Base-by-base conservation (phyloP, 495 filamentous ascomycete species). In the Trichoderma orchidacearum region DNA sequence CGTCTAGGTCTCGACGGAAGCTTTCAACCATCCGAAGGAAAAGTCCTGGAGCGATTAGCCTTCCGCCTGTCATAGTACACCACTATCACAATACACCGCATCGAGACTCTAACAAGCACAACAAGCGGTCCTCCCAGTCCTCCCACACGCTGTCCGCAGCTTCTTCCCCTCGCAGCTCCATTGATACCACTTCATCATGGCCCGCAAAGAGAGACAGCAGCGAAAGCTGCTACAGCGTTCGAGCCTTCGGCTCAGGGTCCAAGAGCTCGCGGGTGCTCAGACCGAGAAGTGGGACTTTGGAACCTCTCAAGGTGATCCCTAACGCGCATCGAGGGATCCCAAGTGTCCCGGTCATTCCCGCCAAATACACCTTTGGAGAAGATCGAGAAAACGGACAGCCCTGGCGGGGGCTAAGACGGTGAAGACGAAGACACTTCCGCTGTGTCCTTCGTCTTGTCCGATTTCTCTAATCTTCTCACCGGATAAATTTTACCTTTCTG, bases 281-380 rank as follows among this genome's bases (percentile, higher is more conserved):
- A 18, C 15, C 28, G 12, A 53, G 51, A 30, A 32, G 27, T n/a
- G 27, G 8, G 30, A 13, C 51, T n/a, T 1, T 9, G 51, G 53
- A 48, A 8, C 7, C 30, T 30, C 53, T 36, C 30, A 32, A 36
- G 41, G 59, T 72, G 5, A 58, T 70, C 15, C 63, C 67, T 9
- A 67, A 71, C 38, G 61, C 51, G 18, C 71, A 73, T 48, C 64
- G 67, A n/a, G 70, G 72, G 11, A 67, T 73, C 27, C 68, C 72
- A 11, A 55, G 58, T 28, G 66, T 72, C 30, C 70, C 71, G 9
- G 56, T 57, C 11, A 62, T 64, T 38, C 67, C 67, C 28, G 67
- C 65, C 35, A 62, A 59, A 8, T 69, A 34, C 38, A 57, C 56
- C 6, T 30, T 31, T 12, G 38, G 41, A 31, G 56, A 51, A 35